Evolutionary conservation across 768 basidiomycete genomes (phyloP).

Genomic region (Astraeus odoratus): DNA sequence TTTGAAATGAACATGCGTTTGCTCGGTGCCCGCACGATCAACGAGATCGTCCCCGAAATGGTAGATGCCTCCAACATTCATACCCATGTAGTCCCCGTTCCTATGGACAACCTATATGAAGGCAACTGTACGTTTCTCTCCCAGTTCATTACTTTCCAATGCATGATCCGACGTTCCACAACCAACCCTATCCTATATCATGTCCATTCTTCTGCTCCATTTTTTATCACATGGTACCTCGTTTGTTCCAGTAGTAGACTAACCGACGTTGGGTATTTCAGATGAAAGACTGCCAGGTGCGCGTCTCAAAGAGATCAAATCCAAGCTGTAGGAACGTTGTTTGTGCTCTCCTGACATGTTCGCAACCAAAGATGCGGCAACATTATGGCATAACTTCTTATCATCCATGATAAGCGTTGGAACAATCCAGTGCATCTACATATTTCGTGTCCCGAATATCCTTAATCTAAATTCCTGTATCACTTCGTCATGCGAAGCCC

Average conservation of each 20-base stretch:
- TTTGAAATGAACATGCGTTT: constrained; percentile 98
- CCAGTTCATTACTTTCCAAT: not conserved
- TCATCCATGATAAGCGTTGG: not conserved
- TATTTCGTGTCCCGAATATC: too few species aligned
- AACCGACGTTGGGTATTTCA: constrained; percentile 14
- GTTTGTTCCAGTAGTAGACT: not conserved
- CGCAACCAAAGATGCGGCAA: not conserved
- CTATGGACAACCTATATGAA: constrained; percentile 69
- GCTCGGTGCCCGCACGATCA: constrained; percentile 74
- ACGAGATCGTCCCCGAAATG: constrained; percentile 82
- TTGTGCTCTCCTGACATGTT: too few species aligned
- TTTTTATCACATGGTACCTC: not conserved
- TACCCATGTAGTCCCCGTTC: constrained; percentile 59
- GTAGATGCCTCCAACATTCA: constrained; percentile 74
- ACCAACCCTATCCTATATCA: not conserved
- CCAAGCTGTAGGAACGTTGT: constrained; percentile 32
- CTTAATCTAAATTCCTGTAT: too few species aligned
- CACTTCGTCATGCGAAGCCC: too few species aligned
- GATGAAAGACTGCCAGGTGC: constrained; percentile 40
- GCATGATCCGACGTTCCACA: not conserved
- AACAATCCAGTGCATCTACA: too few species aligned
- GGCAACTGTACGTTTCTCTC: constrained; percentile 61
- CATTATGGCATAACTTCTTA: not conserved
- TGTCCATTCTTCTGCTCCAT: not conserved
- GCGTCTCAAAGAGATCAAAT: constrained; percentile 31